Base-by-base conservation (phyloP, 1,139 yeast genomes). In the Eremothecium gossypii region DNA sequence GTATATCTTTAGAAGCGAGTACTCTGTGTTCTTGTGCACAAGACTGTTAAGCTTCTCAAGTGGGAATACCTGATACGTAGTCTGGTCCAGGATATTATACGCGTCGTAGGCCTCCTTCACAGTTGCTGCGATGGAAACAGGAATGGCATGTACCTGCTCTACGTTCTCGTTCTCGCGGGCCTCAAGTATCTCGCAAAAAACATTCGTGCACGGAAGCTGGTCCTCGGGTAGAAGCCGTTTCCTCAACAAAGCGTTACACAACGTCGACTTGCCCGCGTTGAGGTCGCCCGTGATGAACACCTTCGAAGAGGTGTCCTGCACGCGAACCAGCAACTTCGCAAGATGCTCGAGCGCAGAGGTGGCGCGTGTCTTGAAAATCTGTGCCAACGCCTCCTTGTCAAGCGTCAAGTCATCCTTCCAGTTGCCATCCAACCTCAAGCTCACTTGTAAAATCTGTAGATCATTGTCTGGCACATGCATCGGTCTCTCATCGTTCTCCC, bases 141-240 rank as follows among this genome's bases (percentile, higher is more conserved):
- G 76, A n/a, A 93, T 78, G 0, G 98, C 97, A 61, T 93, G 98
- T 0, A 91, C 97, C 58, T 89, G 95, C 61, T 91, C 97, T 11
- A 77, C 57, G 11, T 81, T 76, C 37, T 71, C 67, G 57, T 91
- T 91, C 42, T 80, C 87, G 35, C 76, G 70, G 8, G 91, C 86
- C 60, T 91, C 96, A 14, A 85, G 69, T 2, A 93, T 93, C 63
- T 93, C 98, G 61, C 96, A 89, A 57, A 93, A 93, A 1, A 93
- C 96, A 44, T 86, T 81, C 0, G 99, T 93, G 55, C 97, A 89
- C 1, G 99, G 99, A 57, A 93, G 95, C 58, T 93, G 98, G 62
- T 93, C 99, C 54, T 84, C 95, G 0, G 99, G 98, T 39, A 91
- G 68, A 1, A 93, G 65, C 42, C 77, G 76, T 47, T 94, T 73